These are phyloP conservation scores for Elaeagnus macrophylla DNA, from an alignment of 306 rosid genomes.

Conservation along the genomic window DNA sequence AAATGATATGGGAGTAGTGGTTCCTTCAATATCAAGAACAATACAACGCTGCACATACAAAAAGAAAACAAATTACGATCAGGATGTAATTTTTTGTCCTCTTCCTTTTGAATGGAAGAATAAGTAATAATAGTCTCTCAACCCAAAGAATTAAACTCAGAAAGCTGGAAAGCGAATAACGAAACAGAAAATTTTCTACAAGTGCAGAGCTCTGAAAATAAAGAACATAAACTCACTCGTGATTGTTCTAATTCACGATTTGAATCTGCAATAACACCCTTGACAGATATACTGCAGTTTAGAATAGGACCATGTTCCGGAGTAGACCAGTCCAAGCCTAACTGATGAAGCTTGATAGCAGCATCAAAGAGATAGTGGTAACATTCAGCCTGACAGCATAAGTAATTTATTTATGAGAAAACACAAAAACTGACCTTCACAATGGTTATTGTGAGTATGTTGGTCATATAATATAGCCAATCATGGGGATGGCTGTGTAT, in stretches of 20 bases:
- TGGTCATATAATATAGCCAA: too few species aligned
- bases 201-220: too few species aligned
- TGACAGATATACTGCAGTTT: conserved; percentile 26
- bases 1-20: conserved; percentile 63
- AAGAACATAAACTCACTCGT: conserved; percentile 42
- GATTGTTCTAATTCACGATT: conserved; percentile 23
- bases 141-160: not conserved
- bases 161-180: too few species aligned
- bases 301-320: conserved; percentile 46
- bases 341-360: conserved; percentile 56
- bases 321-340: conserved; percentile 60
- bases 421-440: too few species aligned
- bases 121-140: not conserved
- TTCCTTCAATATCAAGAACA: conserved; percentile 71
- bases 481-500: too few species aligned
- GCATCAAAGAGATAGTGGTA: conserved; percentile 66
- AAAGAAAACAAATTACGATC: not conserved
- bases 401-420: too few species aligned
- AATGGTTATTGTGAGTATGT: too few species aligned
- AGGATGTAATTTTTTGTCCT: not conserved
- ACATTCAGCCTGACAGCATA: conserved; percentile 40
- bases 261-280: conserved; percentile 30
- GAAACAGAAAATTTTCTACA: too few species aligned
- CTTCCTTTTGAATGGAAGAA: not conserved
- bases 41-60: conserved; percentile 36